Evolutionary conservation across 805 yeast species (phyloP).

Genomic region (Candida pini): DNA sequence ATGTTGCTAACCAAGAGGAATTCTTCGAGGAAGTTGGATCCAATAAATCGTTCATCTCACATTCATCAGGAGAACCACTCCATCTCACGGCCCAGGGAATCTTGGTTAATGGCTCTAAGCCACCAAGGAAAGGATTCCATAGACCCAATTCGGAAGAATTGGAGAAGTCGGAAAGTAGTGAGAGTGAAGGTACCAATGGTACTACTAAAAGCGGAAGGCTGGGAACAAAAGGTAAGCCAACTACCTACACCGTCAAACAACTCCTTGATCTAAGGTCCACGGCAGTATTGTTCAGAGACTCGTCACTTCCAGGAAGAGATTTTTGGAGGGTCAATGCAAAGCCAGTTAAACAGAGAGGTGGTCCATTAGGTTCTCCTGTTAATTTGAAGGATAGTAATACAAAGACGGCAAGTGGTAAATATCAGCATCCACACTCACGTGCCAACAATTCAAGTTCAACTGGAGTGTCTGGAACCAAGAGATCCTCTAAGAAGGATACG

Average conservation of each 20-base stretch:
- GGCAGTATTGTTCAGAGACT: constrained; percentile 14
- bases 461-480: constrained; percentile 1
- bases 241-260: constrained; percentile 14
- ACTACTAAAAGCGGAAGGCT: too few relatives aligned
- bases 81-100: too few relatives aligned
- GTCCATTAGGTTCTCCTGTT: constrained; percentile 1
- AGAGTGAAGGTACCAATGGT: too few relatives aligned
- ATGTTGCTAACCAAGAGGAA: too few relatives aligned
- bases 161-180: too few relatives aligned
- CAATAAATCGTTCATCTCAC: too few relatives aligned
- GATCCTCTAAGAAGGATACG: constrained; percentile 2
- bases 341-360: constrained; percentile 1
- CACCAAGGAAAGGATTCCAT: too few relatives aligned
- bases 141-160: too few relatives aligned
- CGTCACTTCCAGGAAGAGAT: constrained; percentile 14
- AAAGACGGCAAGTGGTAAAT: background rate
- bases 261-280: constrained; percentile 7
- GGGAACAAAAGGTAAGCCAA: too few relatives aligned
- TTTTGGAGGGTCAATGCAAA: constrained; percentile 24
- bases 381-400: background rate
- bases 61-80: too few relatives aligned
- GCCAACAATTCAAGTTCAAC: constrained; percentile 3
- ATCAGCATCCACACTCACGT: background rate
- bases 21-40: too few relatives aligned
- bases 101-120: too few relatives aligned